Evolutionary conservation across 768 basidiomycete genomes (phyloP), one percentile per base, ranked within the genome.

Genomic region (Tylopilus balloui): DNA sequence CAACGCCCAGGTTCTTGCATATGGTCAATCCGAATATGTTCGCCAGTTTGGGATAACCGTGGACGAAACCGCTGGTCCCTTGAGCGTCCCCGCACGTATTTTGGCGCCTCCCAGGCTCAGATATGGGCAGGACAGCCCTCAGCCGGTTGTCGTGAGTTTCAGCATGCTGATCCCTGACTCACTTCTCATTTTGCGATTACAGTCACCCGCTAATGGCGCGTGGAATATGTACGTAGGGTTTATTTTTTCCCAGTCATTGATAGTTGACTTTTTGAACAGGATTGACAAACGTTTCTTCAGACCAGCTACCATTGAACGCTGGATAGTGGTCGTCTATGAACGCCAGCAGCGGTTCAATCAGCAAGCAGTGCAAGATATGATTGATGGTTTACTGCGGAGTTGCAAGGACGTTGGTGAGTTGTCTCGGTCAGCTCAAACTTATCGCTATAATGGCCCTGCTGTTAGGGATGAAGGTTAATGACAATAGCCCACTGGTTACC

Each of bases 21-120:
- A 88, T 55, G 83, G 84, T 0, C 80, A 85, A 63, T 87, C 84
- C 0, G 80, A 88, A 64, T 88, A 86, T 53, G 78, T 90, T 28
- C 74, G 78, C 35, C 75, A 82, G 61, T 90, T 90, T 53, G 86
- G 86, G 8, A 79, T 92, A 76, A 53, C 70, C 3, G 81, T 92
- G 17, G 71, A 69, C 15, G 53, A 80, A 42, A 58, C 71, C 10
- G 67, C 65, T 1, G 76, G 74, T 4, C 82, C 86, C 0, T 70
- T 88, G 29, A 71, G 61, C 28, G 71, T 88, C 28, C 65, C 76
- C 20, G 88, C 86, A 0, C 75, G 89, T 3, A 68, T 89, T 13
- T 63, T 91, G 14, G 68, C 71, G 12, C 75, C 86, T 0, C 88
- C 89, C 0, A 79, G 67, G 15, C 69, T 92, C 25, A 78, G 75